A percentile compares a stretch with the other conserved stretches of the same genome.
Evolutionary conservation across 306 rosid genomes (phyloP).

Genomic region (Psophocarpus tetragonolobus): DNA sequence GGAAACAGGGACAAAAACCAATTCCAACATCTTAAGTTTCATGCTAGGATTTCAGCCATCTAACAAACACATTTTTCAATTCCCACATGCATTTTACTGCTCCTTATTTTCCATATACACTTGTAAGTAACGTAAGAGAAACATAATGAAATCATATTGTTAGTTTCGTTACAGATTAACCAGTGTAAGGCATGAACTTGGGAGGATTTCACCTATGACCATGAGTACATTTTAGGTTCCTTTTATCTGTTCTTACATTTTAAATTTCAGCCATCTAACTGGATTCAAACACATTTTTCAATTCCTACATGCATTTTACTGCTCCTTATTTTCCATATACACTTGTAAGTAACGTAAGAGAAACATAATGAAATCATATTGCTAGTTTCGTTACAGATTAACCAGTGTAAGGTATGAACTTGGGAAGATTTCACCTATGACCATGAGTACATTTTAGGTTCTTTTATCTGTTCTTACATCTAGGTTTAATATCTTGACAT

Average conservation of each 20-base stretch:
- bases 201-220: background rate
- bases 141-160: background rate
- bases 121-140: background rate
- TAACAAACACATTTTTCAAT: background rate
- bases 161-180: background rate
- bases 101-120: background rate
- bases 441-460: background rate
- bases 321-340: background rate
- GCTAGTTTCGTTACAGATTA: background rate
- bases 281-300: background rate
- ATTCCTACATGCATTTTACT: slow-evolving; percentile 16
- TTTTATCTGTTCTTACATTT: too few relatives aligned
- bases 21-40: background rate
- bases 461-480: background rate
- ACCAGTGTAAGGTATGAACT: background rate
- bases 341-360: background rate
- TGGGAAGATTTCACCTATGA: background rate
- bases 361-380: slow-evolving; percentile 1
- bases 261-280: background rate
- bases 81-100: slow-evolving; percentile 16
- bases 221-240: background rate
- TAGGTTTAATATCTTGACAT: background rate
- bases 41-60: background rate
- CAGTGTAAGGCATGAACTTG: background rate
- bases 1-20: background rate